These are phyloP conservation scores for Eucalyptus urophylla DNA, from an alignment of 345 rosid species.

Conservation along the genomic window DNA sequence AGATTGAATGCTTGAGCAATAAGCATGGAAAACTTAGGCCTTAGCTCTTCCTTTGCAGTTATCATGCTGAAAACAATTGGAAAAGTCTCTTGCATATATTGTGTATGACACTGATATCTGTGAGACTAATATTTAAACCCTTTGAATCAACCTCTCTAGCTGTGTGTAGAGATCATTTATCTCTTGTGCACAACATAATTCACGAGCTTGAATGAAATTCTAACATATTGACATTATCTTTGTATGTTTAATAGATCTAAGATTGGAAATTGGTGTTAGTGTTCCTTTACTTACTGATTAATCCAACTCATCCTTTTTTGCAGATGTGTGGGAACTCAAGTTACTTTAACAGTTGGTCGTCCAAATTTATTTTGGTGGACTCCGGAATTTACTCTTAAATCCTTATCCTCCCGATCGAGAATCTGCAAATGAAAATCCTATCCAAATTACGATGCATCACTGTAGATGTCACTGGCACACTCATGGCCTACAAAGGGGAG, in stretches of 20 bases:
- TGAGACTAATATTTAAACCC: not conserved
- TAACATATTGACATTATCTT: not conserved
- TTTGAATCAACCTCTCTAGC: not conserved
- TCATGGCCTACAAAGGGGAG: constrained; percentile 94
- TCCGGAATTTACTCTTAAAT: not conserved
- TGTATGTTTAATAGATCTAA: not conserved
- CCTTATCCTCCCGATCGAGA: not conserved
- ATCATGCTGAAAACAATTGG: not conserved
- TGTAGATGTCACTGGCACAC: constrained; percentile 95
- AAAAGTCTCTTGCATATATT: not conserved
- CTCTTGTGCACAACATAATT: not conserved
- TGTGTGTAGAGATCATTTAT: not conserved
- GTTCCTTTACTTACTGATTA: not conserved
- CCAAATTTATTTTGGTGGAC: not conserved
- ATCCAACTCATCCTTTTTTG: not conserved
- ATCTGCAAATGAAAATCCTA: constrained; percentile 35
- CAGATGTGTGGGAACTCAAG: not conserved
- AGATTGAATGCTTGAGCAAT: not conserved
- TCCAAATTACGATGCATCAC: constrained; percentile 75
- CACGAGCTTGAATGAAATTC: not conserved
- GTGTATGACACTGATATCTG: not conserved
- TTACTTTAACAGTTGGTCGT: not conserved
- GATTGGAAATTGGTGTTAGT: not conserved
- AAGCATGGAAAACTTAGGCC: not conserved
- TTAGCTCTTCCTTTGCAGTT: not conserved